Evolutionary conservation across 768 basidiomycete genomes (phyloP).

Genomic region (Tulasnella sp.): DNA sequence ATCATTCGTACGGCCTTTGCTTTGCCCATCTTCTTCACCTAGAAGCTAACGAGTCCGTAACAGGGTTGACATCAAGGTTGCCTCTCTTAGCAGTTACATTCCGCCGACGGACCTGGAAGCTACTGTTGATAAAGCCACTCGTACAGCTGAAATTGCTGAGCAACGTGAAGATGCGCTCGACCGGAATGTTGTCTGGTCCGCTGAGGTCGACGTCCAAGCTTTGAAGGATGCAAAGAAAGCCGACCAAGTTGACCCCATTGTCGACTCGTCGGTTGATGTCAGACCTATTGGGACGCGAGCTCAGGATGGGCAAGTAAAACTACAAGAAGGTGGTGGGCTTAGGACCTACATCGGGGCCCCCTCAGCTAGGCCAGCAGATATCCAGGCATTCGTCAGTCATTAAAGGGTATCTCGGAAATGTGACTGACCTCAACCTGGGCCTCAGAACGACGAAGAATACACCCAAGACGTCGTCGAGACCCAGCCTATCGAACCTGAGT

Average conservation of each 20-base stretch:
- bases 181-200: constrained; percentile 14
- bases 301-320: neutral
- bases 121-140: neutral
- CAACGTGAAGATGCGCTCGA: neutral
- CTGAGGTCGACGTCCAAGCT: constrained; percentile 8
- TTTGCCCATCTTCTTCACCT: neutral
- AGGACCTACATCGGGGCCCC: neutral
- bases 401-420: neutral
- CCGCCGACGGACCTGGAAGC: neutral
- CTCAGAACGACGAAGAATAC: neutral
- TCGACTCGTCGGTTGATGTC: neutral
- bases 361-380: neutral
- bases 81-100: neutral
- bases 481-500: neutral
- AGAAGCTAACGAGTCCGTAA: neutral
- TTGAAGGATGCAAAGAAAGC: neutral
- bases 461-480: neutral
- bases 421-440: neutral
- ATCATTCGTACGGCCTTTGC: constrained; percentile 7
- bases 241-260: neutral
- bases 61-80: constrained; percentile 8
- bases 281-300: neutral
- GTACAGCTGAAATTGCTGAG: neutral
- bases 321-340: neutral
- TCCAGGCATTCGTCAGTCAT: neutral